A percentile compares a stretch with the other conserved stretches of the same genome.
Conservation (phyloP, 2,329 filamentous ascomycete species). For the Chalaropsis thielavioides region DNA sequence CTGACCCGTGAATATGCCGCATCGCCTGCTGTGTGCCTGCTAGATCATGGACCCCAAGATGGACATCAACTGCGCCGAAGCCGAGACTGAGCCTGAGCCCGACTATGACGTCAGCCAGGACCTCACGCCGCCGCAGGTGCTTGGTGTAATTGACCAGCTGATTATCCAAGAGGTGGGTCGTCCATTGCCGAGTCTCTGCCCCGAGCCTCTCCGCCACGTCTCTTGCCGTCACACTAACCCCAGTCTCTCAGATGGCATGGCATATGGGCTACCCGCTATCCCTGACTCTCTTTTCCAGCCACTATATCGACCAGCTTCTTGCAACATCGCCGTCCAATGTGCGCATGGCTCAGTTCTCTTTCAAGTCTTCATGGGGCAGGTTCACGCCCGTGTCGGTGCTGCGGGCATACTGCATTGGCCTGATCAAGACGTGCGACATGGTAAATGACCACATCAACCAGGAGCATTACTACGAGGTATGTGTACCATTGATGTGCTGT, state of each 20-base stretch:
- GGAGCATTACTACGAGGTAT: conserved; percentile 84
- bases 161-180: conserved; percentile 67
- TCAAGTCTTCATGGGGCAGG: conserved; percentile 23
- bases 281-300: conserved; percentile 83
- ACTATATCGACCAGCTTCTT: conserved; percentile 75
- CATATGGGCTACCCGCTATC: conserved; percentile 90
- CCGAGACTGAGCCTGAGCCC: conserved; percentile 69
- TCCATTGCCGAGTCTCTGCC: not conserved
- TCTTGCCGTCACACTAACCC: not conserved
- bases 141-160: conserved; percentile 90
- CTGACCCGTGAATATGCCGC: not conserved
- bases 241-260: conserved; percentile 64
- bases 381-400: conserved; percentile 49
- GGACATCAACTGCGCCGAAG: conserved; percentile 77
- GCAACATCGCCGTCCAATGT: conserved; percentile 52
- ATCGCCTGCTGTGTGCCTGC: not conserved
- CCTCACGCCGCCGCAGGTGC: conserved; percentile 60
- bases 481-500: conserved; percentile 22
- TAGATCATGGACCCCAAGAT: conserved; percentile 99
- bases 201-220: no score
- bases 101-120: conserved; percentile 58
- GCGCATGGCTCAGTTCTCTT: conserved; percentile 49
- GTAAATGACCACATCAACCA: conserved; percentile 62
- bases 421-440: conserved; percentile 69
- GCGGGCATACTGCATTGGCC: conserved; percentile 69